Evolutionary conservation across 768 basidiomycete species (phyloP).

Genomic region (Collybia sp.): DNA sequence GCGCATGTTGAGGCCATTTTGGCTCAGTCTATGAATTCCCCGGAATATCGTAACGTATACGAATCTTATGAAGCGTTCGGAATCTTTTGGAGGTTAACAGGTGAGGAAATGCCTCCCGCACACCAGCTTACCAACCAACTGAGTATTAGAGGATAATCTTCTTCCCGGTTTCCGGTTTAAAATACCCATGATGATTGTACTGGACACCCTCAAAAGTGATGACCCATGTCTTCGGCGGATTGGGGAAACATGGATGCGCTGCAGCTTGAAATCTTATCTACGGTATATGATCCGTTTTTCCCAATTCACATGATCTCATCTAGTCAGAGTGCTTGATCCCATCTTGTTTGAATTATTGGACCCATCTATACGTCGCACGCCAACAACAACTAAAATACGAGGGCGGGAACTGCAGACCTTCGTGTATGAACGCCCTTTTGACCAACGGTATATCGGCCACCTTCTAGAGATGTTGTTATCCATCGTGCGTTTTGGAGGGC

Average conservation of each 20-base stretch:
- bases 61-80: slow-evolving; percentile 86
- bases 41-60: slow-evolving; percentile 38
- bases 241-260: slow-evolving; percentile 97
- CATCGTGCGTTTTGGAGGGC: slow-evolving; percentile 83
- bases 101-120: slow-evolving; percentile 30
- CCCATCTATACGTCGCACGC: slow-evolving; percentile 53
- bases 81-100: slow-evolving; percentile 85
- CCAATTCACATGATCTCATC: background rate
- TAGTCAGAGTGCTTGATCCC: slow-evolving; percentile 80
- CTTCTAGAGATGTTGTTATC: slow-evolving; percentile 74
- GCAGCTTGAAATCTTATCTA: slow-evolving; percentile 86
- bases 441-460: slow-evolving; percentile 69
- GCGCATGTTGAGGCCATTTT: slow-evolving; percentile 78
- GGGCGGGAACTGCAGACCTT: slow-evolving; percentile 67
- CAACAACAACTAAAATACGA: slow-evolving; percentile 45
- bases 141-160: slow-evolving; percentile 63
- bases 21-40: slow-evolving; percentile 62
- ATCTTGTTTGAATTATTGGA: slow-evolving; percentile 75
- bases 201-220: slow-evolving; percentile 77
- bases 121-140: background rate
- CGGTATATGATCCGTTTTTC: slow-evolving; percentile 42
- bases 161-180: slow-evolving; percentile 82
- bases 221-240: slow-evolving; percentile 71
- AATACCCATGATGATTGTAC: slow-evolving; percentile 80
- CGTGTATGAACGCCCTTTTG: slow-evolving; percentile 69